phyloP scores from a whole-genome alignment of 208 protist genomes.

The Leishmania major region DNA sequence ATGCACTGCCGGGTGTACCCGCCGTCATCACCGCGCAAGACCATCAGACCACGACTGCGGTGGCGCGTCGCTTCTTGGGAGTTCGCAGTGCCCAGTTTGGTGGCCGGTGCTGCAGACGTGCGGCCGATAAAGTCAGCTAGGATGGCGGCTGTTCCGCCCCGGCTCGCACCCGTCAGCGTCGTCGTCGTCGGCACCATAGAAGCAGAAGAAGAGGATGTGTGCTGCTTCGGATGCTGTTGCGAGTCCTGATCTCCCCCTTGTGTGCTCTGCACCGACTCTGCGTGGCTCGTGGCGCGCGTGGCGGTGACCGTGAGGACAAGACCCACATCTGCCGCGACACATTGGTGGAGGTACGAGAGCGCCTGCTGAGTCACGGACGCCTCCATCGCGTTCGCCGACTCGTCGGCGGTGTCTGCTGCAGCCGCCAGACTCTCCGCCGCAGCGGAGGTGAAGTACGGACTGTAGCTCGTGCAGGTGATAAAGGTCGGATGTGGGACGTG shows the following conservation, averaged over 20 bases:
- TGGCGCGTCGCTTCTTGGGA: not conserved
- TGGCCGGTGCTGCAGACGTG: not conserved
- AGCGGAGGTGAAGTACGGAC: constrained; percentile 28
- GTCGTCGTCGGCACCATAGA: not conserved
- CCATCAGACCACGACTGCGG: constrained; percentile 26
- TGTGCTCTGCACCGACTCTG: not conserved
- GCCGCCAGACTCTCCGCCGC: constrained; percentile 4
- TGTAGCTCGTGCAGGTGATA: constrained; percentile 44
- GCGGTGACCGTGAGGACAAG: constrained; percentile 36
- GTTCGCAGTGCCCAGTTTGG: not conserved
- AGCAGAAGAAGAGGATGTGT: not conserved
- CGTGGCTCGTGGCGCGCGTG: constrained; percentile 14
- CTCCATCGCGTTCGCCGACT: not conserved
- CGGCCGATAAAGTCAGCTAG: constrained; percentile 8
- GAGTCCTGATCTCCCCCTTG: not conserved
- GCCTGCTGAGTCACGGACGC: constrained; percentile 22
- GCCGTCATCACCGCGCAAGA: constrained; percentile 36
- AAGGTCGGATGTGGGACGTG: constrained; percentile 34
- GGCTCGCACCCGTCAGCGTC: constrained; percentile 15
- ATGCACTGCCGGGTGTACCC: constrained; percentile 21
- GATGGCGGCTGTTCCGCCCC: constrained; percentile 9
- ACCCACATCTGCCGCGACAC: not conserved
- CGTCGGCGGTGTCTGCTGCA: not conserved
- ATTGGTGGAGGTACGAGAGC: constrained; percentile 8
- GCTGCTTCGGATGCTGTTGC: not conserved